phyloP scores from a whole-genome alignment of 768 basidiomycete genomes.

The Auriscalpium orientale region DNA sequence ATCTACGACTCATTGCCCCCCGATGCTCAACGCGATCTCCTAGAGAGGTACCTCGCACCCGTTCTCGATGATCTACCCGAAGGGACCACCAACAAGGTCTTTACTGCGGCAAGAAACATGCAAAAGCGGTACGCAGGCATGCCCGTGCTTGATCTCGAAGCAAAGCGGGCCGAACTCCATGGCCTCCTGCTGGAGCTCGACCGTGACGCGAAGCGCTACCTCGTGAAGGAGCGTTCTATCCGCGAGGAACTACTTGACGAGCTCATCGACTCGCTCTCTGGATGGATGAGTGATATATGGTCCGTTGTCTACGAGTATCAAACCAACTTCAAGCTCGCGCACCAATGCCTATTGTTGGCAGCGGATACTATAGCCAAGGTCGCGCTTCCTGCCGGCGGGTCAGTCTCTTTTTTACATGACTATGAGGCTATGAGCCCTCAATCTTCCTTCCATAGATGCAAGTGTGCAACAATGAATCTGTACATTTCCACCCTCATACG shows the following conservation, averaged over 20 bases:
- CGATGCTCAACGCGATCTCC: slow-evolving; percentile 35
- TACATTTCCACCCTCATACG: slow-evolving; percentile 39
- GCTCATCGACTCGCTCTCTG: slow-evolving; percentile 42
- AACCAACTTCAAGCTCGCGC: slow-evolving; percentile 42
- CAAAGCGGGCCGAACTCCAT: slow-evolving; percentile 49
- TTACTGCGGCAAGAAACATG: slow-evolving; percentile 33
- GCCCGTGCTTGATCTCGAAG: slow-evolving; percentile 43
- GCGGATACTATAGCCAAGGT: slow-evolving; percentile 41
- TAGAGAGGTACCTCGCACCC: slow-evolving; percentile 42
- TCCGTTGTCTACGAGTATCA: slow-evolving; percentile 50
- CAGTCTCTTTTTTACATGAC: neutral
- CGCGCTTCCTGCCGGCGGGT: slow-evolving; percentile 32
- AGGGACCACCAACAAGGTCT: slow-evolving; percentile 29
- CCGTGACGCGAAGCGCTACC: slow-evolving; percentile 44
- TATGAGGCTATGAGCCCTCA: neutral
- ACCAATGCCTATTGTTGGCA: slow-evolving; percentile 47
- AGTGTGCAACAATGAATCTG: slow-evolving; percentile 41
- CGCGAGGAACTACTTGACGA: slow-evolving; percentile 50
- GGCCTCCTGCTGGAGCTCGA: slow-evolving; percentile 44
- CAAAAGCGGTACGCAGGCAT: slow-evolving; percentile 31
- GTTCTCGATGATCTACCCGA: slow-evolving; percentile 38
- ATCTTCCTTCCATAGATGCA: slow-evolving; percentile 35
- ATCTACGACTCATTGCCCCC: slow-evolving; percentile 15
- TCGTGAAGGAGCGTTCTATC: slow-evolving; percentile 46
- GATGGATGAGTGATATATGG: slow-evolving; percentile 66